Conservation (phyloP, 2,329 filamentous ascomycete species). For the Epichloe aotearoae region DNA sequence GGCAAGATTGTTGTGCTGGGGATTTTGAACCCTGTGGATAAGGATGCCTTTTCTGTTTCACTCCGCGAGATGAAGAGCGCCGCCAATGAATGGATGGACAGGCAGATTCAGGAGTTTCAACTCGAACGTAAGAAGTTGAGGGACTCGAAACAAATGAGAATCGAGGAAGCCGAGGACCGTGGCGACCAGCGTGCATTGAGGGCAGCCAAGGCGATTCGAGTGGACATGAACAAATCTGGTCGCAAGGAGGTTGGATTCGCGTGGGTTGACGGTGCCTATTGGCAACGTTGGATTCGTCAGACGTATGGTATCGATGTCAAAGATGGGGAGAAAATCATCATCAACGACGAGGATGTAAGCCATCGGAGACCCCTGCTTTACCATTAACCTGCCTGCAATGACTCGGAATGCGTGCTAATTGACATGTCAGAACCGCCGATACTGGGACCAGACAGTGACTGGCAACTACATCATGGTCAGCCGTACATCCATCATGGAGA, state of each 20-base stretch:
- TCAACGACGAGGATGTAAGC: conserved; percentile 94
- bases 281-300: conserved; percentile 93
- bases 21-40: conserved; percentile 66
- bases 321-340: conserved; percentile 82
- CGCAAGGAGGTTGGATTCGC: conserved; percentile 87
- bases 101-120: conserved; percentile 82
- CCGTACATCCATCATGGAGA: conserved; percentile 83
- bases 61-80: conserved; percentile 91
- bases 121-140: conserved; percentile 85
- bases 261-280: conserved; percentile 94
- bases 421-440: conserved; percentile 60
- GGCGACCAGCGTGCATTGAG: conserved; percentile 78
- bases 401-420: neutral
- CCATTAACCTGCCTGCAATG: neutral
- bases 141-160: conserved; percentile 85
- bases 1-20: conserved; percentile 90
- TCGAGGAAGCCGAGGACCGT: conserved; percentile 91
- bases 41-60: conserved; percentile 64
- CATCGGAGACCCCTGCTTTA: neutral
- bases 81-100: conserved; percentile 95
- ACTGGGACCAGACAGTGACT: conserved; percentile 86
- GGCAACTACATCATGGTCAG: conserved; percentile 84
- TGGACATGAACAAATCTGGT: conserved; percentile 79
- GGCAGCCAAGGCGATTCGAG: conserved; percentile 77
- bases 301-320: conserved; percentile 85